Evolutionary conservation across 148 eudicot species (phyloP).

Genomic region (Rhododendron vialii): DNA sequence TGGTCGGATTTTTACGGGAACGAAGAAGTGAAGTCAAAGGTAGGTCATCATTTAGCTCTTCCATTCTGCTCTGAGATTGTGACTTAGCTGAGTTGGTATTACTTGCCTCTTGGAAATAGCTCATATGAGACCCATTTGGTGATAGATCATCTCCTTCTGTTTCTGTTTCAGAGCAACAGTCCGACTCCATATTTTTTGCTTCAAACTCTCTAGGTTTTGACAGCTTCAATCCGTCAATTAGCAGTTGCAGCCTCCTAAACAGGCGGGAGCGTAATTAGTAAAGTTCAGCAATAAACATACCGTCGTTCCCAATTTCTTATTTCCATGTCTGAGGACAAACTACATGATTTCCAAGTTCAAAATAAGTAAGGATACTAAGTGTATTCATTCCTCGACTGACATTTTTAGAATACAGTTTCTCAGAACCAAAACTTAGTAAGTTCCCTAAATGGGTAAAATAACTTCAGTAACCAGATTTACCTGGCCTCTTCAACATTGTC

Average conservation of each 20-base stretch:
- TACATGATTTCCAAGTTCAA: neutral
- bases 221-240: constrained; percentile 56
- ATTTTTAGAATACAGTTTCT: neutral
- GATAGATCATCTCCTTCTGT: constrained; percentile 53
- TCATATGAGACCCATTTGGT: constrained; percentile 32
- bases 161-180: constrained; percentile 83
- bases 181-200: constrained; percentile 16
- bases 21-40: constrained; percentile 43
- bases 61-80: constrained; percentile 26
- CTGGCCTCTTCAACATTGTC: constrained; percentile 82
- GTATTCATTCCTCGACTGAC: neutral
- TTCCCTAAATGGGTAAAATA: neutral
- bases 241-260: constrained; percentile 53
- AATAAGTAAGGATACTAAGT: neutral
- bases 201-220: constrained; percentile 31
- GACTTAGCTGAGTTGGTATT: constrained; percentile 16
- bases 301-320: neutral
- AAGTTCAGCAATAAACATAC: neutral
- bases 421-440: neutral
- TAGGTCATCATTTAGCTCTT: constrained; percentile 38
- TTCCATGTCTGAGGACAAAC: neutral
- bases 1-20: constrained; percentile 26
- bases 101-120: constrained; percentile 34
- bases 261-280: constrained; percentile 5
- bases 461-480: constrained; percentile 29